Conservation (phyloP, 306 rosid species). For the Mimosa bimucronata region DNA sequence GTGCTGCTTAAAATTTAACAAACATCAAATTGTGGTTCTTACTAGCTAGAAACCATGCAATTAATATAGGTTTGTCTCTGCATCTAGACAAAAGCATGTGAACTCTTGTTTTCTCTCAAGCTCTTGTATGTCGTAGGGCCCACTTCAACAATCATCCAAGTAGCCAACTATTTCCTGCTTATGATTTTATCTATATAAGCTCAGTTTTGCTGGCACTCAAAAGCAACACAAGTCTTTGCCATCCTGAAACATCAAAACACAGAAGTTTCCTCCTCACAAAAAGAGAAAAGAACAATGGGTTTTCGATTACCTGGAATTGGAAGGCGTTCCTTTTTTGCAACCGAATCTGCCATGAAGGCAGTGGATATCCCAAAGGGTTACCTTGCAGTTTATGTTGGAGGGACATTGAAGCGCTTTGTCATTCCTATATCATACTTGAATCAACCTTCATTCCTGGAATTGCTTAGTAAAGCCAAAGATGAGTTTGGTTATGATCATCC, state of each 20-base stretch:
- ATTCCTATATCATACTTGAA: slow-evolving; percentile 47
- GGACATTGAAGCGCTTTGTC: slow-evolving; percentile 42
- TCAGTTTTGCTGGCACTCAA: slow-evolving; percentile 14
- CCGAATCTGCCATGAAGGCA: slow-evolving; percentile 18
- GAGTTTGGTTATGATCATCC: slow-evolving; percentile 16
- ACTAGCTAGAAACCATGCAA: neutral
- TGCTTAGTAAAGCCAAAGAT: slow-evolving; percentile 36
- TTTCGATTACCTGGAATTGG: slow-evolving; percentile 35
- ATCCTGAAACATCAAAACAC: slow-evolving; percentile 22
- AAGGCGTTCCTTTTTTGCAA: slow-evolving; percentile 15
- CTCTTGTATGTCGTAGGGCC: slow-evolving; percentile 30
- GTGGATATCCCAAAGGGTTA: slow-evolving; percentile 51
- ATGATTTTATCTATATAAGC: slow-evolving; percentile 41
- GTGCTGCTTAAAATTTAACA: neutral
- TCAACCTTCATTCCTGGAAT: slow-evolving; percentile 39
- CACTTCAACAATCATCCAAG: neutral
- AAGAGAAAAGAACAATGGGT: slow-evolving; percentile 22
- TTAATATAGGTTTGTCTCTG: neutral
- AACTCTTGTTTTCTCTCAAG: slow-evolving; percentile 8
- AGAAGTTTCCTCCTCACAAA: neutral
- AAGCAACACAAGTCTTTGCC: slow-evolving; percentile 30
- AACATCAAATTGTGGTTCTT: neutral
- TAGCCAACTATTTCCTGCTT: neutral
- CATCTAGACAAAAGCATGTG: slow-evolving; percentile 47
- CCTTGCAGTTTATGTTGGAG: slow-evolving; percentile 40